Conservation (phyloP, 176 grass and related monocot species). For the Musa acuminata region DNA sequence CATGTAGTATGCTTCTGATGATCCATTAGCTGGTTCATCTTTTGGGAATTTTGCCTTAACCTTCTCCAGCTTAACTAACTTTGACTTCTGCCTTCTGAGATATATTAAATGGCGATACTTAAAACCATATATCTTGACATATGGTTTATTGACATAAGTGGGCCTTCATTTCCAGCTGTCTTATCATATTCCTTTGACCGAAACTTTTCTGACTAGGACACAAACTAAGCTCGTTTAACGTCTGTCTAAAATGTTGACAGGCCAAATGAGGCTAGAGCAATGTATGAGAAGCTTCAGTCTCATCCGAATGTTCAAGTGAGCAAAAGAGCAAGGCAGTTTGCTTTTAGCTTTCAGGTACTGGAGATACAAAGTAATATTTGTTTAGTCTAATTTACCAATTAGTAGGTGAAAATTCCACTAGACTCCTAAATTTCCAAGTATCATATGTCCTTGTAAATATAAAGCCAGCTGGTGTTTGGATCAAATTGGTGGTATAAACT, state of each 20-base stretch:
- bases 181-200: neutral
- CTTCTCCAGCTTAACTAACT: no score
- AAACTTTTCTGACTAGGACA: neutral
- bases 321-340: constrained; percentile 68
- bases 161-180: neutral
- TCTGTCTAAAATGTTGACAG: constrained; percentile 26
- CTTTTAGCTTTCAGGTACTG: constrained; percentile 74
- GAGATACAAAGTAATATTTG: neutral
- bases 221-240: neutral
- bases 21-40: no score
- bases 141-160: no score
- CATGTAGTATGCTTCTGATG: no score
- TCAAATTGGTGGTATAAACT: neutral
- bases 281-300: constrained; percentile 78
- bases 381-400: neutral
- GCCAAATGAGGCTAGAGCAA: constrained; percentile 70
- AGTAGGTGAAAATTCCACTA: neutral
- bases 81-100: no score
- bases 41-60: no score
- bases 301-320: constrained; percentile 63
- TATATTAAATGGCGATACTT: no score
- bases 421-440: no score
- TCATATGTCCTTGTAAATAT: no score
- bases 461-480: no score
- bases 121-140: no score